Evolutionary conservation across 2,329 filamentous ascomycete genomes (phyloP).

Genomic region (Pseudocercospora musae): DNA sequence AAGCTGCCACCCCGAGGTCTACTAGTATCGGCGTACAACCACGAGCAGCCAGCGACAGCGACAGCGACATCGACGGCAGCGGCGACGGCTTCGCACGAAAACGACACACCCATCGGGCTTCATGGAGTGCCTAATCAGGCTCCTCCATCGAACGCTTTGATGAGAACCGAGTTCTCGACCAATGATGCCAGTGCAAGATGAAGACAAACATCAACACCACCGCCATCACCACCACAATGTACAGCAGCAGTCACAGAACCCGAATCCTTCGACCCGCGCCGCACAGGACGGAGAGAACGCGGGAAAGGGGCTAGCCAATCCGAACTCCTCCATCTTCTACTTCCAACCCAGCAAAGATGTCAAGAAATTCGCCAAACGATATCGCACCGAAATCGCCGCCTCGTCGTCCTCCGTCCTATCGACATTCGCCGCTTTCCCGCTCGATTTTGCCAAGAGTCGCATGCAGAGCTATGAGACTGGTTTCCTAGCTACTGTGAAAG

Average conservation of each 20-base stretch:
- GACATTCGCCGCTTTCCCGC: constrained; percentile 76
- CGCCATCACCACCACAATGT: constrained; percentile 1
- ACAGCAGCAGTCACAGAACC: neutral
- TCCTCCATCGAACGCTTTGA: constrained; percentile 31
- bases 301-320: neutral
- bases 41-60: neutral
- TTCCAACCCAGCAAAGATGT: constrained; percentile 39
- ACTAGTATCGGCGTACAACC: neutral
- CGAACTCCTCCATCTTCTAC: constrained; percentile 19
- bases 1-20: neutral
- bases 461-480: constrained; percentile 69
- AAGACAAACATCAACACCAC: constrained; percentile 8
- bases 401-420: constrained; percentile 74
- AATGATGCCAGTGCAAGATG: constrained; percentile 26
- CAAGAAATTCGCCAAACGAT: constrained; percentile 65
- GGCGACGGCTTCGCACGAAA: neutral
- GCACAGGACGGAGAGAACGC: constrained; percentile 1
- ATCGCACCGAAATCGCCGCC: constrained; percentile 77
- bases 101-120: constrained; percentile 21
- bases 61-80: neutral
- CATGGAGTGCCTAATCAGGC: constrained; percentile 31
- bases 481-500: constrained; percentile 63
- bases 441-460: constrained; percentile 85
- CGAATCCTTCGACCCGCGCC: neutral
- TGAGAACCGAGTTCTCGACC: constrained; percentile 22